phyloP scores from a whole-genome alignment of 1,139 yeast species.

The Hanseniaspora sp. region DNA sequence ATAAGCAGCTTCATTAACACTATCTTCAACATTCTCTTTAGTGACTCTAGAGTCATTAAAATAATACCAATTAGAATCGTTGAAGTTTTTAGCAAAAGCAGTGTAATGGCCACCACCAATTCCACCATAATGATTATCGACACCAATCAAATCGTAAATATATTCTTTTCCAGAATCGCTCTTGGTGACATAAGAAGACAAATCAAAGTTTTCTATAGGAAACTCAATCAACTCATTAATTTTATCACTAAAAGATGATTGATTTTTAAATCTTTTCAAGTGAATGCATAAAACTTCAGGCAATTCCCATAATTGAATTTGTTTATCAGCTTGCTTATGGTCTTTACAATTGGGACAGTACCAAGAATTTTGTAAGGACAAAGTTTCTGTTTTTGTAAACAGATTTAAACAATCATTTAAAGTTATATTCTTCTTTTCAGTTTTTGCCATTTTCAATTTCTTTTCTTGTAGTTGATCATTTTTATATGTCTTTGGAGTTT shows the following conservation, averaged over 20 bases:
- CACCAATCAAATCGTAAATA: conserved; percentile 78
- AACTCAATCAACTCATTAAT: conserved; percentile 76
- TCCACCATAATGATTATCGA: conserved; percentile 93
- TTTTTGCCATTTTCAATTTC: conserved; percentile 33
- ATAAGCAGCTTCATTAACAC: conserved; percentile 78
- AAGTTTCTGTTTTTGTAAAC: conserved; percentile 72
- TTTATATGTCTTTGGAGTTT: conserved; percentile 38
- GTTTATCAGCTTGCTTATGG: conserved; percentile 82
- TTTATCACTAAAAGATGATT: conserved; percentile 78
- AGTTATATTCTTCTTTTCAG: conserved; percentile 42
- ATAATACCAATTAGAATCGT: conserved; percentile 76
- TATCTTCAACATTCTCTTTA: conserved; percentile 46
- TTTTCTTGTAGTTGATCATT: conserved; percentile 45
- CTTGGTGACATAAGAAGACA: conserved; percentile 45
- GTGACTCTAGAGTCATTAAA: conserved; percentile 78
- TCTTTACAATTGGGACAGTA: conserved; percentile 84
- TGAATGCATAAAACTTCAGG: conserved; percentile 88
- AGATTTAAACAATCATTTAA: conserved; percentile 63
- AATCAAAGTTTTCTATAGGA: conserved; percentile 74
- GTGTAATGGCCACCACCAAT: conserved; percentile 97
- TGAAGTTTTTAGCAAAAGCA: conserved; percentile 70
- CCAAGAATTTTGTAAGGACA: conserved; percentile 89
- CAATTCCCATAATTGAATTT: conserved; percentile 80
- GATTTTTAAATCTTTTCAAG: conserved; percentile 79
- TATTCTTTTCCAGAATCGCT: conserved; percentile 24